These are phyloP conservation scores for Hypholoma fasciculare DNA, from an alignment of 768 basidiomycete genomes.

Conservation along the genomic window DNA sequence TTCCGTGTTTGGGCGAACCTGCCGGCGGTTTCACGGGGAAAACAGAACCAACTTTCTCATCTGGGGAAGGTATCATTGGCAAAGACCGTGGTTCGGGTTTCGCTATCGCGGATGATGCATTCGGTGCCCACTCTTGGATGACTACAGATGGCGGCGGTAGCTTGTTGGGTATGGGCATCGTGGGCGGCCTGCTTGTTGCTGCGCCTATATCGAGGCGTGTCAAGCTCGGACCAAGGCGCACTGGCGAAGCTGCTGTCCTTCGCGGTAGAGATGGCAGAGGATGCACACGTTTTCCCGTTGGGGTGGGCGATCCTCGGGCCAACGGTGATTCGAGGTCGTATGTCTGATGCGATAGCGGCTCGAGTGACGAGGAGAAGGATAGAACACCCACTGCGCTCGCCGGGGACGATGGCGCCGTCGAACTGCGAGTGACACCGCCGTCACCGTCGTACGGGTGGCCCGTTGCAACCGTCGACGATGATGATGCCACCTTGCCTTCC, in stretches of 20 bases:
- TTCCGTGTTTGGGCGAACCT: slow-evolving; percentile 10
- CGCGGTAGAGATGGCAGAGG: slow-evolving; percentile 21
- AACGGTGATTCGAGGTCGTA: slow-evolving; percentile 20
- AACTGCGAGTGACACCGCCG: not conserved
- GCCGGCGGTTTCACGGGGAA: slow-evolving; percentile 1
- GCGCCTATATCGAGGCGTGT: slow-evolving; percentile 29
- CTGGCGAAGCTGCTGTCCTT: slow-evolving; percentile 23
- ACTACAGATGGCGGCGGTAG: slow-evolving; percentile 20
- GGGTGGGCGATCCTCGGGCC: slow-evolving; percentile 16
- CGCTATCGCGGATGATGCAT: not conserved
- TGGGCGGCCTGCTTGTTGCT: slow-evolving; percentile 10
- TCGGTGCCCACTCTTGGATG: slow-evolving; percentile 17
- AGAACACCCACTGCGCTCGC: slow-evolving; percentile 9
- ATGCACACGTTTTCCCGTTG: slow-evolving; percentile 15
- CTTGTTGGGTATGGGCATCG: slow-evolving; percentile 14
- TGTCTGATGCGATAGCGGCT: slow-evolving; percentile 18
- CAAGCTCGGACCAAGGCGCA: slow-evolving; percentile 22
- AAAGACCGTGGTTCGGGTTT: slow-evolving; percentile 5
- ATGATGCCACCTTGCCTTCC: not conserved
- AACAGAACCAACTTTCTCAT: not conserved
- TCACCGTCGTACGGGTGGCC: slow-evolving; percentile 16
- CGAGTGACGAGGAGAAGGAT: slow-evolving; percentile 17
- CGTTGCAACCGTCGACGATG: slow-evolving; percentile 14
- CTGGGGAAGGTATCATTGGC: not conserved
- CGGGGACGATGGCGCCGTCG: slow-evolving; percentile 5